Evolutionary conservation across 2,329 filamentous ascomycete genomes (phyloP).

Genomic region (Verticillium tricorpus): DNA sequence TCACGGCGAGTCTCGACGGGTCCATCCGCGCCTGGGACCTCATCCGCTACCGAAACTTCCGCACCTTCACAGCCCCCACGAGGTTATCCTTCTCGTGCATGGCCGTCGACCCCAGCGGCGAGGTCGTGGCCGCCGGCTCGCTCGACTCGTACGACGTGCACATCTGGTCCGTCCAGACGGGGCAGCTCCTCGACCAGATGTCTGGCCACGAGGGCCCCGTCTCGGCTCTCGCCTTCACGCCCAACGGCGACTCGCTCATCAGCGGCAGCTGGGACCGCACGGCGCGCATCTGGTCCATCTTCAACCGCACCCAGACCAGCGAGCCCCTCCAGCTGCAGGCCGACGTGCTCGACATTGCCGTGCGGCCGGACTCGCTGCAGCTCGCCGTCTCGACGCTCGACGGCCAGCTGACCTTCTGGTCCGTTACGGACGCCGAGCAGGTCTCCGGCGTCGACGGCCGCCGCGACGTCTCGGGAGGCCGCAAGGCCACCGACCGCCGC

Average conservation of each 20-base stretch:
- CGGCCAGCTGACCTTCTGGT: constrained; percentile 94
- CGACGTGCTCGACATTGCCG: constrained; percentile 80
- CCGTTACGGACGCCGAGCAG: constrained; percentile 81
- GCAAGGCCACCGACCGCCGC: constrained; percentile 79
- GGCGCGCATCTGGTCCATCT: constrained; percentile 93
- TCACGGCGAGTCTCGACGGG: constrained; percentile 91
- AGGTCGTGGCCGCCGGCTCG: constrained; percentile 92
- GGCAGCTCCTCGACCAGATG: constrained; percentile 85
- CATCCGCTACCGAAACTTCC: constrained; percentile 92
- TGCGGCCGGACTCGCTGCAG: constrained; percentile 87
- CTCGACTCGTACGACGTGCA: constrained; percentile 96
- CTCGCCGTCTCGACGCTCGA: constrained; percentile 89
- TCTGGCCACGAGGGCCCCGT: constrained; percentile 93
- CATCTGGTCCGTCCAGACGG: constrained; percentile 97
- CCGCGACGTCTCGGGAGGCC: constrained; percentile 87
- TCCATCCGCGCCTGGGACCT: constrained; percentile 95
- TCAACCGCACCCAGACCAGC: constrained; percentile 87
- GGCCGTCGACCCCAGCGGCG: constrained; percentile 94
- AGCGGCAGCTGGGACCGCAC: constrained; percentile 97
- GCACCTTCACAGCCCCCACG: constrained; percentile 92
- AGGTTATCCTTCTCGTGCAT: constrained; percentile 89
- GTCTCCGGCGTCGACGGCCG: constrained; percentile 82
- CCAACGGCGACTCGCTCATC: constrained; percentile 76
- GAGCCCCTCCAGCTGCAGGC: constrained; percentile 90
- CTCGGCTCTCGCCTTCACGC: constrained; percentile 81